Percentiles rank a stretch among this genome's conserved stretches.
Conservation (phyloP, 805 yeast genomes). For the Pachysolen tannophilus region DNA sequence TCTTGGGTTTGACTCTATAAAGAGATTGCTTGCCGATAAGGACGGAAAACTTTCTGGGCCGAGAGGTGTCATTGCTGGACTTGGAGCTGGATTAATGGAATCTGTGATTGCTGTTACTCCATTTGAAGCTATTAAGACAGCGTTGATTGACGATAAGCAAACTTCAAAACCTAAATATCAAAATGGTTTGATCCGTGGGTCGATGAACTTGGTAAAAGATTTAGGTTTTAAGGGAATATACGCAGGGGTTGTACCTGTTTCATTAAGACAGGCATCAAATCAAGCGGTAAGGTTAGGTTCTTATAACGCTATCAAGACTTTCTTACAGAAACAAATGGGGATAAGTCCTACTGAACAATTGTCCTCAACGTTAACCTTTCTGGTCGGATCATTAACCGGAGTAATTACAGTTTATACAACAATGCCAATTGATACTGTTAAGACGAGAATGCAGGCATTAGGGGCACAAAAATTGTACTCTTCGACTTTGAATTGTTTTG, state of each 20-base stretch:
- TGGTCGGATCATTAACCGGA: constrained; percentile 88
- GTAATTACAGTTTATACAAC: constrained; percentile 84
- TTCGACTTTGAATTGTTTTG: constrained; percentile 78
- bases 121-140: constrained; percentile 93
- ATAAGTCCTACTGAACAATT: constrained; percentile 67
- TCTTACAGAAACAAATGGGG: constrained; percentile 62
- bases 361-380: constrained; percentile 71
- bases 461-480: constrained; percentile 65
- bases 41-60: constrained; percentile 85
- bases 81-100: constrained; percentile 93
- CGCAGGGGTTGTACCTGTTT: constrained; percentile 86
- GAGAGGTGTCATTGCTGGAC: constrained; percentile 91
- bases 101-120: constrained; percentile 94
- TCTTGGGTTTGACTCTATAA: constrained; percentile 85
- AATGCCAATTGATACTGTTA: constrained; percentile 94
- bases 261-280: constrained; percentile 92
- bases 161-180: constrained; percentile 70
- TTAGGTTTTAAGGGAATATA: constrained; percentile 80
- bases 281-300: constrained; percentile 93
- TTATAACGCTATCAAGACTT: constrained; percentile 77
- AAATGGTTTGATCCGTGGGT: constrained; percentile 50
- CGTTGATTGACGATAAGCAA: constrained; percentile 89
- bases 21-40: constrained; percentile 66
- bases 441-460: constrained; percentile 94
- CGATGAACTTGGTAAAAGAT: constrained; percentile 59